A percentile compares a stretch with the other conserved stretches of the same genome.
Conservation (phyloP, 2,329 filamentous ascomycete genomes). For the Ceratocystis smalleyi region DNA sequence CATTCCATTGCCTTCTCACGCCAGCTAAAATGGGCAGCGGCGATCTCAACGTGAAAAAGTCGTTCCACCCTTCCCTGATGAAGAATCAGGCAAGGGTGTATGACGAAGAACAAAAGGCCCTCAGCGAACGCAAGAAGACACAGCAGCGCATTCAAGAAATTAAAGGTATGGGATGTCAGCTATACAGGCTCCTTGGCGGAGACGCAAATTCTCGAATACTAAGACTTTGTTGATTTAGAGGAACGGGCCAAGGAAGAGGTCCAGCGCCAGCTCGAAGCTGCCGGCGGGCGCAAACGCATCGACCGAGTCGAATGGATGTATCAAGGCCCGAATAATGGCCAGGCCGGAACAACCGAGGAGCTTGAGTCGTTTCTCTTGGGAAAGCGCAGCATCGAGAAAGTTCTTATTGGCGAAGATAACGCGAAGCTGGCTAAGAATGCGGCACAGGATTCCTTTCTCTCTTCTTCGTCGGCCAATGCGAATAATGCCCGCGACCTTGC, state of each 20-base stretch:
- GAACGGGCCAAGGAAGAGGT: constrained; percentile 87
- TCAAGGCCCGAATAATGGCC: constrained; percentile 64
- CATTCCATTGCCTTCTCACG: background rate
- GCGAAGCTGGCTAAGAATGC: constrained; percentile 68
- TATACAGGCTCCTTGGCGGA: background rate
- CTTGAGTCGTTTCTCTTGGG: constrained; percentile 87
- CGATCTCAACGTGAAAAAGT: constrained; percentile 88
- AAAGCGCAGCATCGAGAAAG: constrained; percentile 75
- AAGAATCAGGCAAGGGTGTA: constrained; percentile 84
- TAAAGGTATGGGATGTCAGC: constrained; percentile 29
- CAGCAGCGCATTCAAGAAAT: constrained; percentile 85
- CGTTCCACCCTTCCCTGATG: constrained; percentile 83
- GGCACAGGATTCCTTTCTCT: constrained; percentile 37
- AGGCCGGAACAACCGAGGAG: constrained; percentile 66
- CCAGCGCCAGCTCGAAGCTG: constrained; percentile 73
- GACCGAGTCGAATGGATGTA: constrained; percentile 98
- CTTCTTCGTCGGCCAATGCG: constrained; percentile 43
- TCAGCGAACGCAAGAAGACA: constrained; percentile 87
- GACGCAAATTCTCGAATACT: background rate
- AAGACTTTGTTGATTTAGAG: constrained; percentile 31
- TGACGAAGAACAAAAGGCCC: constrained; percentile 79
- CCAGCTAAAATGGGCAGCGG: constrained; percentile 63
- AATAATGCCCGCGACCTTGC: constrained; percentile 67
- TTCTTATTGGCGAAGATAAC: constrained; percentile 62
- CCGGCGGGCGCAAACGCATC: constrained; percentile 63